phyloP scores from a whole-genome alignment of 1,139 yeast genomes.

The Diutina rugosa region DNA sequence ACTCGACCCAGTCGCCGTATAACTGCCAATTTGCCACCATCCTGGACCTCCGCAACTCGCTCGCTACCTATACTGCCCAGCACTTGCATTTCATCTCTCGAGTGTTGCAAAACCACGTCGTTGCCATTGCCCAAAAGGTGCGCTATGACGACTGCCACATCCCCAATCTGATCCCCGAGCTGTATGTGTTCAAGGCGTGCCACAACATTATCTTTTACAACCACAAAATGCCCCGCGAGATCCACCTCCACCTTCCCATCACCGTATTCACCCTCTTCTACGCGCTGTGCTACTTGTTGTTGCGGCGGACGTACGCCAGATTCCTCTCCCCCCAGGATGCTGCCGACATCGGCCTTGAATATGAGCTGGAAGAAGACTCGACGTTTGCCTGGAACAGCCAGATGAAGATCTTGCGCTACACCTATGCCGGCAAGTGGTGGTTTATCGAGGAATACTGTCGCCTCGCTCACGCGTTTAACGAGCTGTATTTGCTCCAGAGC shows the following conservation, averaged over 20 bases:
- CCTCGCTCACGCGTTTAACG: background rate
- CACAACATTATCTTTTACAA: slow-evolving; percentile 15
- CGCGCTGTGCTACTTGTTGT: background rate
- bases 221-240: background rate
- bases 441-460: background rate
- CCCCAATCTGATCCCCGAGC: slow-evolving; percentile 14
- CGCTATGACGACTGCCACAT: slow-evolving; percentile 14
- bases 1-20: background rate
- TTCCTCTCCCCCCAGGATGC: background rate
- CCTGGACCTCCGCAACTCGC: background rate
- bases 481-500: background rate
- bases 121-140: slow-evolving; percentile 16
- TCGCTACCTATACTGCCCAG: slow-evolving; percentile 9
- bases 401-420: background rate
- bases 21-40: background rate
- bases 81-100: slow-evolving; percentile 14
- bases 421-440: background rate
- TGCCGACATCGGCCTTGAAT: background rate
- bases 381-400: background rate
- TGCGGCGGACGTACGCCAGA: background rate
- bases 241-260: background rate
- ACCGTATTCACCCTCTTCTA: background rate
- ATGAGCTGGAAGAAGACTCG: background rate
- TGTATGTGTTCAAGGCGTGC: slow-evolving; percentile 12
- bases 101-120: slow-evolving; percentile 15